A percentile compares a stretch with the other conserved stretches of the same genome.
Evolutionary conservation across 345 rosid genomes (phyloP).

Genomic region (Murraya paniculata): DNA sequence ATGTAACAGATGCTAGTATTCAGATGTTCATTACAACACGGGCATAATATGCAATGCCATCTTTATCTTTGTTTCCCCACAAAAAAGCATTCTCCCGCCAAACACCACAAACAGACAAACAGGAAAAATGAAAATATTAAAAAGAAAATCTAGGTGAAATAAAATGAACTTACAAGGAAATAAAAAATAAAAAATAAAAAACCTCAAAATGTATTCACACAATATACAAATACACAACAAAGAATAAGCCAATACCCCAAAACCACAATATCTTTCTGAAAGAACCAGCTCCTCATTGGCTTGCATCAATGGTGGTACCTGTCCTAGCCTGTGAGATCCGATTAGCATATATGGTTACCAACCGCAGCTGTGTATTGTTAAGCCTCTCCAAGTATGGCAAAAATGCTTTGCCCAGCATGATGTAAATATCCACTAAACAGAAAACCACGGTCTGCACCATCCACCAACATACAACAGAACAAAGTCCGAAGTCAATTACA

Average conservation of each 20-base stretch:
- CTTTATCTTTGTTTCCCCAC: conserved; percentile 9
- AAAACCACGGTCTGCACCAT: conserved; percentile 87
- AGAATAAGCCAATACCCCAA: conserved; percentile 24
- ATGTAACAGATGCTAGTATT: conserved; percentile 3
- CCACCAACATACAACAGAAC: background rate
- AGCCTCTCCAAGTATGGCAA: conserved; percentile 91
- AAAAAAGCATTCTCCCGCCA: conserved; percentile 26
- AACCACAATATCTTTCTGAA: conserved; percentile 17
- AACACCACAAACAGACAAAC: conserved; percentile 5
- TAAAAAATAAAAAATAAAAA: background rate
- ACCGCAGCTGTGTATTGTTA: conserved; percentile 80
- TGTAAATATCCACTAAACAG: conserved; percentile 96
- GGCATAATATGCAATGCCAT: conserved; percentile 20
- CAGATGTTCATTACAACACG: conserved; percentile 35
- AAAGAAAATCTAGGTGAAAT: background rate
- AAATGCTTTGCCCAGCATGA: conserved; percentile 96
- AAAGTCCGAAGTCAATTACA: background rate
- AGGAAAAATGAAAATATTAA: background rate
- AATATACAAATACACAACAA: conserved; percentile 51
- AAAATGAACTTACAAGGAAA: conserved; percentile 2
- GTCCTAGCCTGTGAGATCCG: conserved; percentile 97
- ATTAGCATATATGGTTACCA: conserved; percentile 95
- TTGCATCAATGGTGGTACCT: conserved; percentile 59
- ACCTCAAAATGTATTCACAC: conserved; percentile 44
- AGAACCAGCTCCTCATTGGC: conserved; percentile 29